Percentiles rank a stretch among this genome's conserved stretches.
Conservation (phyloP, 169 alveolate species). For the Neospora caninum region DNA sequence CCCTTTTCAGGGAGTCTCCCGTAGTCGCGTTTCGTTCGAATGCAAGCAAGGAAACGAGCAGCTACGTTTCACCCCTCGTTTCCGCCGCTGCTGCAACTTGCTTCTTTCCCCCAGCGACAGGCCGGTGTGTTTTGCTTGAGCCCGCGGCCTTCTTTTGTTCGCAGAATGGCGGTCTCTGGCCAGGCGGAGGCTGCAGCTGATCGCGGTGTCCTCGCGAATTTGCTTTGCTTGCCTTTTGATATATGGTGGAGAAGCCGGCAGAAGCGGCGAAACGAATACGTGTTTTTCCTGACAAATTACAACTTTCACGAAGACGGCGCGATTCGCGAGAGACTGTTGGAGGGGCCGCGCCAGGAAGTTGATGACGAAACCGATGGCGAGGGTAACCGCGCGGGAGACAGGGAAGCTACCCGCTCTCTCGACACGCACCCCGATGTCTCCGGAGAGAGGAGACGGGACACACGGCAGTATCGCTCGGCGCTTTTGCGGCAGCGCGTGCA, state of each 20-base stretch:
- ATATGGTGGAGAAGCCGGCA: neutral
- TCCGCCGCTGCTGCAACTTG: no score
- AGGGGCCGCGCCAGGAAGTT: neutral
- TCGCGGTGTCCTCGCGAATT: neutral
- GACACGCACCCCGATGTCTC: neutral
- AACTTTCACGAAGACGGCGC: neutral
- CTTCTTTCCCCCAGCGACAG: no score
- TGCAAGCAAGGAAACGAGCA: no score
- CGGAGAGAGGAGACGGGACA: neutral
- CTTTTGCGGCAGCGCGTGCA: neutral
- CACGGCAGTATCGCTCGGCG: neutral
- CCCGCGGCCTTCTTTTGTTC: no score
- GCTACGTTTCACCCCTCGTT: no score
- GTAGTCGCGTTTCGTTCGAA: no score
- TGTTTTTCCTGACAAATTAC: slow-evolving; percentile 4
- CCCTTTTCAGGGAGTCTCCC: no score
- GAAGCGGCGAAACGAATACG: neutral
- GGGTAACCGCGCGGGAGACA: no score
- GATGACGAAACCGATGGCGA: no score
- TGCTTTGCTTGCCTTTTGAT: neutral
- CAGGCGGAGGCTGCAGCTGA: neutral
- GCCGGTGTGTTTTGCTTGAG: no score
- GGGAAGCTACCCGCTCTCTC: no score
- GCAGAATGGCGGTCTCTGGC: neutral
- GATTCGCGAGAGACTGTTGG: neutral